Evolutionary conservation across 2,329 filamentous ascomycete species (phyloP).

Genomic region (Macrophomina pseudophaseolina): DNA sequence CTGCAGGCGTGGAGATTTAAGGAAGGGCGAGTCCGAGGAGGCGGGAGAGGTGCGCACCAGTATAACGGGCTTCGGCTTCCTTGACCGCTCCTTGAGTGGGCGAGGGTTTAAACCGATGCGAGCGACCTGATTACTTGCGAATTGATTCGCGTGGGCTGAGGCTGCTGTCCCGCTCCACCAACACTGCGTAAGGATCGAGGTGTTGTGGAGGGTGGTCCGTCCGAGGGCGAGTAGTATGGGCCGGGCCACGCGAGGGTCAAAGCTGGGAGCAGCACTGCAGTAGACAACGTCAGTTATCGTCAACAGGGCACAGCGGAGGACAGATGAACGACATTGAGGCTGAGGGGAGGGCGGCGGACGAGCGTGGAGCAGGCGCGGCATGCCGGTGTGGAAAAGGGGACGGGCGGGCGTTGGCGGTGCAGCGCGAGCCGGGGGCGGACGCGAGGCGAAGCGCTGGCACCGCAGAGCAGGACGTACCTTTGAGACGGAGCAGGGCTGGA

Average conservation of each 20-base stretch:
- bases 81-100: constrained; percentile 26
- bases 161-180: constrained; percentile 19
- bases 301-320: background rate
- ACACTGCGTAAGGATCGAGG: constrained; percentile 13
- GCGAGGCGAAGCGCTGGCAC: constrained; percentile 32
- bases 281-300: constrained; percentile 23
- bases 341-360: constrained; percentile 13
- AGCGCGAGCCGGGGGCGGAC: constrained; percentile 32
- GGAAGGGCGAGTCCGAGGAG: constrained; percentile 27
- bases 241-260: constrained; percentile 28
- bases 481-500: constrained; percentile 33
- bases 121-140: constrained; percentile 22
- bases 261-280: constrained; percentile 26
- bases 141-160: background rate
- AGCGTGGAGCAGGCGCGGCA: constrained; percentile 37
- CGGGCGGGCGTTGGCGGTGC: constrained; percentile 34
- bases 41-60: constrained; percentile 28
- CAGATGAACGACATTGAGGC: constrained; percentile 11
- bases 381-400: constrained; percentile 40
- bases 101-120: constrained; percentile 16
- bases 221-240: constrained; percentile 23
- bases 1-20: constrained; percentile 24
- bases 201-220: constrained; percentile 28
- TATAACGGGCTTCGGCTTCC: constrained; percentile 25
- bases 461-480: constrained; percentile 29